Evolutionary conservation across 345 rosid genomes (phyloP), one percentile per base, ranked within the genome.

Genomic region (Ceriops zippeliana): DNA sequence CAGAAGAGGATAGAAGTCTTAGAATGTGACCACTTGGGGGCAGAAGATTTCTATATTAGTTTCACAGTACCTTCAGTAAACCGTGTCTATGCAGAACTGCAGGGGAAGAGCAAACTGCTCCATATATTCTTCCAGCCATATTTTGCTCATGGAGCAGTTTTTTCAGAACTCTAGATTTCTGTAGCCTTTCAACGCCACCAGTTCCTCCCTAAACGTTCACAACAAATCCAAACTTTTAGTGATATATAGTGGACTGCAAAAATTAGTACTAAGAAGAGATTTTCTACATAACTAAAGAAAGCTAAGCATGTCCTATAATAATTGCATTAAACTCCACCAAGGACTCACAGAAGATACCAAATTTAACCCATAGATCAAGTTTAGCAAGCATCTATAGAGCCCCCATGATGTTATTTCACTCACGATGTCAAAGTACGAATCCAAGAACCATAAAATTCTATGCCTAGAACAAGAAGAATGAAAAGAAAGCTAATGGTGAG

Each of bases 61-160:
- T 58, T 67, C 24, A 49, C 22, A 58, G 49, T 80, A 87, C 96
- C 93, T 86, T 83, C 70, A 88, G 86, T 71, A 89, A 81, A 65
- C 96, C 91, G n/a, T 86, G 87, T 70, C 67, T 83, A 47, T 82
- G 86, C 46, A 93, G 83, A 76, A 88, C 66, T 26, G 75, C 46
- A 17, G 83, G 72, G 37, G 96, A 87, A 64, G 96, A 81, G 85
- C 81, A 83, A 65, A 88, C 82, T 51, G 95, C 96, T 75, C 97
- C 98, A 70, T 71, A 85, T 28, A 88, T 72, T 83, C 89, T 78
- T 70, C 93, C 91, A 38, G 84, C 68, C 63, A 65, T 67, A 28
- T 82, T 76, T 79, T 91, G 98, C 75, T 91, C 96, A 79, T 82
- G 82, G 47, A 93, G 95, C 74, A 91, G 79, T 79, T 83, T 85